These are phyloP conservation scores for Sequoiadendron giganteum DNA, from an alignment of 75 land plant species.

Conservation along the genomic window DNA sequence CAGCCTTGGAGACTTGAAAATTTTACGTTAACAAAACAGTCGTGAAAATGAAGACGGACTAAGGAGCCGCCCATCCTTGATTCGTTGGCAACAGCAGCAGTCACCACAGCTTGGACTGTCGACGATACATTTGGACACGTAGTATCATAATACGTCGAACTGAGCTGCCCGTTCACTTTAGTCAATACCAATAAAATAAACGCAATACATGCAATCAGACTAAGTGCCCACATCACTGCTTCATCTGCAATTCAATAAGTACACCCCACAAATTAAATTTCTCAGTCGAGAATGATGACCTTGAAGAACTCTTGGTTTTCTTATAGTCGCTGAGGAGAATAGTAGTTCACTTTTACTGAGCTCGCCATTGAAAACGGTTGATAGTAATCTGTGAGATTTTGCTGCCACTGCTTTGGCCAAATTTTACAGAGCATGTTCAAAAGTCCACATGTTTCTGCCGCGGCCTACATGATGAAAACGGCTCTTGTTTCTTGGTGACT, in stretches of 20 bases:
- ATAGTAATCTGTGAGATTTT: no score
- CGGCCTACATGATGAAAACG: no score
- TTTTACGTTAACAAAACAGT: conserved; percentile 29
- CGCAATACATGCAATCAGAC: neutral
- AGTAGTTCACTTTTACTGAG: no score
- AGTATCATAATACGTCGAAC: conserved; percentile 15
- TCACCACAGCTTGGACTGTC: conserved; percentile 29
- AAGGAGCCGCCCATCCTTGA: conserved; percentile 37
- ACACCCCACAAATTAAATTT: neutral
- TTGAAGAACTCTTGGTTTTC: neutral
- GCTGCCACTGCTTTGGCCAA: no score
- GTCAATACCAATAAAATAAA: neutral
- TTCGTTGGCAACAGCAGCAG: conserved; percentile 22
- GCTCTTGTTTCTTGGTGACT: no score
- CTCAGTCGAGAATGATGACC: neutral
- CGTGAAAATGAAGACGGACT: conserved; percentile 31
- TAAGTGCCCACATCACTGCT: neutral
- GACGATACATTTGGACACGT: conserved; percentile 18
- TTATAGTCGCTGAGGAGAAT: no score
- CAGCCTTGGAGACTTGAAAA: neutral
- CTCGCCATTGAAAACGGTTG: no score
- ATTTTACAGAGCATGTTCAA: no score
- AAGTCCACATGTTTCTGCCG: no score
- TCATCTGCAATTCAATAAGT: neutral
- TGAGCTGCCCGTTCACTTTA: conserved; percentile 18